These are phyloP conservation scores for Aureobasidium sp. DNA, from an alignment of 2,329 filamentous ascomycete species.

Conservation along the genomic window DNA sequence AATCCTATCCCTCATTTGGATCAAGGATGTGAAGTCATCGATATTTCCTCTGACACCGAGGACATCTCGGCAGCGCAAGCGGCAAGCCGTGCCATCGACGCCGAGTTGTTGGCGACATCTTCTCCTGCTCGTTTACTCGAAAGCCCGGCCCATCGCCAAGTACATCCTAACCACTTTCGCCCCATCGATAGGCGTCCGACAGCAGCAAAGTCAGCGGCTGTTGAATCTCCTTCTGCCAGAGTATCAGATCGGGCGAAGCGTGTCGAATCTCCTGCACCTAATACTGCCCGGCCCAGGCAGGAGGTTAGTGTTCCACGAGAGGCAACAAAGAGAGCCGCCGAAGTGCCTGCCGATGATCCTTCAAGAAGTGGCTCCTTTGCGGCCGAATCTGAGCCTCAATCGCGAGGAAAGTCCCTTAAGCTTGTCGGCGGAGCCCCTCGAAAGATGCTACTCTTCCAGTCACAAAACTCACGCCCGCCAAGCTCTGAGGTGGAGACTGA, in stretches of 20 bases:
- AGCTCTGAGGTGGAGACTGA: background rate
- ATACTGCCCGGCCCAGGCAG: background rate
- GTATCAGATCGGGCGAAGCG: background rate
- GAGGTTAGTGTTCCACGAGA: background rate
- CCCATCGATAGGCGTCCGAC: background rate
- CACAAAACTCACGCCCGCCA: constrained; percentile 21
- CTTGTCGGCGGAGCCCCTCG: constrained; percentile 34
- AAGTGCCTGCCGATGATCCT: background rate
- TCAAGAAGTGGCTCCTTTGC: background rate
- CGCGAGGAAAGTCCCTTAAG: constrained; percentile 30
- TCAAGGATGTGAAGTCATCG: constrained; percentile 25
- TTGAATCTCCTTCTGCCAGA: constrained; percentile 16
- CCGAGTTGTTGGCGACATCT: constrained; percentile 19
- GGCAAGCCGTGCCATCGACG: constrained; percentile 22
- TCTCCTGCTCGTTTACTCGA: constrained; percentile 11
- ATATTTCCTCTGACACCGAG: constrained; percentile 31
- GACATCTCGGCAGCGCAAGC: constrained; percentile 22
- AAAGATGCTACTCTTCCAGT: constrained; percentile 38
- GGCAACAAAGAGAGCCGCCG: background rate
- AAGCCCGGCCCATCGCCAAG: constrained; percentile 11
- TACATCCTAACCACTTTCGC: constrained; percentile 20
- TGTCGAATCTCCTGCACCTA: background rate
- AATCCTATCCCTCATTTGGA: background rate
- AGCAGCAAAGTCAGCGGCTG: background rate
- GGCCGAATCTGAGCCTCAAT: background rate